Evolutionary conservation across 2,329 filamentous ascomycete genomes (phyloP), one percentile per base, ranked within the genome.

Genomic region (Alternaria ethzedia): DNA sequence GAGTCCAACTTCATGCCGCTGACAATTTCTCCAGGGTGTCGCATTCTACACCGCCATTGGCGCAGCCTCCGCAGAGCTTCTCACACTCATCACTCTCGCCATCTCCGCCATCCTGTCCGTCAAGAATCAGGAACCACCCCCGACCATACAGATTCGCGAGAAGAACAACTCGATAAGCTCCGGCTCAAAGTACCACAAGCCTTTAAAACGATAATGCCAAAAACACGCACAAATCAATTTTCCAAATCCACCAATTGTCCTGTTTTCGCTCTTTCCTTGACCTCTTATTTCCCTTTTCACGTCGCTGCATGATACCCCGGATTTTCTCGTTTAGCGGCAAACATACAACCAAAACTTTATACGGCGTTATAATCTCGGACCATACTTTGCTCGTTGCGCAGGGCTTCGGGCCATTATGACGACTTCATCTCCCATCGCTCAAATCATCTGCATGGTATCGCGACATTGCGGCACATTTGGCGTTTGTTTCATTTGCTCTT

Each of bases 21-120:
- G 61, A 78, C 64, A 55, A 10, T 13, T 17, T 9, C 20, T 41
- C 7, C 61, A 79, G 77, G 75, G 71, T 32, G 65, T 78, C 46
- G 77, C 77, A 44, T 78, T 79, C 71, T 78, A 78, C 66, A 72
- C 74, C n/a, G 76, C 77, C 44, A 71, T 77, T 25, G 74, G 72
- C 62, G 77, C 77, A 50, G 74, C 75, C 36, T 65, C 58, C 36
- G 74, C 76, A 15, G 77, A 79, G 61, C 58, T 72, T 47, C 59
- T 76, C 36, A 78, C 74, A 3, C 75, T 78, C 60, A 47, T 74
- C 54, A 78, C 75, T 20, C 75, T 79, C 58, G 74, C 70, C 59
- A 64, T 77, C 23, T 75, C 75, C 10, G 72, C 77, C 49, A 68
- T 74, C 51, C 60, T 66, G 36, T 72, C 76, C 20, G 70, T 68